Evolutionary conservation across 169 alveolate genomes (phyloP).

Genomic region (Plasmodium vinckei): DNA sequence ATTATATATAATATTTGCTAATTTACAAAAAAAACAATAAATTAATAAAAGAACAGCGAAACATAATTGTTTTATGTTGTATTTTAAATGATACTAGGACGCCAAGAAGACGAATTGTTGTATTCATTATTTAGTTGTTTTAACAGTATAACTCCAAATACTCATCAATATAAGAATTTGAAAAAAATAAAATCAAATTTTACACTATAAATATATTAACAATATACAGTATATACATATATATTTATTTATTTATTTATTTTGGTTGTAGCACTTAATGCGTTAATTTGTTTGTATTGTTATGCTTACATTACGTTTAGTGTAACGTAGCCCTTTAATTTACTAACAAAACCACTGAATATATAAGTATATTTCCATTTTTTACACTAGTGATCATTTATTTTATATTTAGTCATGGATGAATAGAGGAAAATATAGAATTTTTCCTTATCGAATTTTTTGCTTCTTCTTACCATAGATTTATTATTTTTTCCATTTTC

Average conservation of each 20-base stretch:
- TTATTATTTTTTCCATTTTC: not conserved
- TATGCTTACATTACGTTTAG: not conserved
- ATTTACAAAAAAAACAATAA: not conserved
- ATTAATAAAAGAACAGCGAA: not conserved
- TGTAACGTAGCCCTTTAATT: not conserved
- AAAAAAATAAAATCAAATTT: slow-evolving; percentile 4
- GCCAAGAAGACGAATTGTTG: slow-evolving; percentile 7
- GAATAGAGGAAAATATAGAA: not conserved
- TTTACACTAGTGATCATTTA: not conserved
- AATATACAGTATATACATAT: slow-evolving; percentile 2
- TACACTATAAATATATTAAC: not conserved
- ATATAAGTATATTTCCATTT: not conserved
- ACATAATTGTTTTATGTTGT: slow-evolving; percentile 4
- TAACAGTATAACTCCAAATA: not conserved
- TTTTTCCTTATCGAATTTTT: not conserved
- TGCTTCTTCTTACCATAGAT: not conserved
- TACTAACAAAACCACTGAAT: not conserved
- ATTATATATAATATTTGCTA: slow-evolving; percentile 3
- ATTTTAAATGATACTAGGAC: not conserved
- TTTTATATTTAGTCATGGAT: not conserved
- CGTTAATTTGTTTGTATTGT: slow-evolving; percentile 1
- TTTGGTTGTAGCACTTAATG: not conserved
- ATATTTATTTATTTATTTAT: not conserved
- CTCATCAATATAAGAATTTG: not conserved
- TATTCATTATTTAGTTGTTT: slow-evolving; percentile 3